phyloP scores from a whole-genome alignment of 495 filamentous ascomycete genomes.

The Hypoxylon fragiforme region DNA sequence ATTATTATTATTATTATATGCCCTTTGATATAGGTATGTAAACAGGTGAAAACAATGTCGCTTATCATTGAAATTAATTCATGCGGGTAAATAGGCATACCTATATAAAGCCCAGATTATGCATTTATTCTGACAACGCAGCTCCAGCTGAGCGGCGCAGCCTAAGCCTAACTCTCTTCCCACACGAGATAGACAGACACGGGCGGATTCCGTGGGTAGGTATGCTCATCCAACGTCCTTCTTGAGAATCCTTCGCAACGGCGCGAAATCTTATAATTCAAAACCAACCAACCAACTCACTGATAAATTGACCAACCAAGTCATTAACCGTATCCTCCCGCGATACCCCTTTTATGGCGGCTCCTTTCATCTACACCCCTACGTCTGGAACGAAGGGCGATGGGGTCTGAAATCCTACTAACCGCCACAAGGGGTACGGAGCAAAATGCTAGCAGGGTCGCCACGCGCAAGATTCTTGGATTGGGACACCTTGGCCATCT shows the following conservation, averaged over 20 bases:
- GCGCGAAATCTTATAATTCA: background rate
- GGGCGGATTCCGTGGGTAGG: slow-evolving; percentile 11
- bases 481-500: slow-evolving; percentile 11
- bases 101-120: too few relatives aligned
- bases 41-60: too few relatives aligned
- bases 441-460: slow-evolving; percentile 15
- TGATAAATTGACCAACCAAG: slow-evolving; percentile 13
- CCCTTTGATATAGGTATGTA: too few relatives aligned
- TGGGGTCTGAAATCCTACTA: slow-evolving; percentile 2
- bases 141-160: slow-evolving; percentile 9
- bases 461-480: slow-evolving; percentile 19
- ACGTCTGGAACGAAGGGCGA: background rate
- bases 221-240: slow-evolving; percentile 10
- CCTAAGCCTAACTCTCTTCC: background rate
- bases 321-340: background rate
- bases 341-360: background rate
- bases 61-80: too few relatives aligned
- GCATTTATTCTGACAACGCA: background rate
- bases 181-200: too few relatives aligned
- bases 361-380: background rate
- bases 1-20: too few relatives aligned
- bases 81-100: too few relatives aligned
- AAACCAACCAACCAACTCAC: background rate
- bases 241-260: slow-evolving; percentile 12
- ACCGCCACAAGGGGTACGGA: slow-evolving; percentile 11